Conservation (phyloP, 2,329 filamentous ascomycete genomes). For the Davidsoniella virescens region DNA sequence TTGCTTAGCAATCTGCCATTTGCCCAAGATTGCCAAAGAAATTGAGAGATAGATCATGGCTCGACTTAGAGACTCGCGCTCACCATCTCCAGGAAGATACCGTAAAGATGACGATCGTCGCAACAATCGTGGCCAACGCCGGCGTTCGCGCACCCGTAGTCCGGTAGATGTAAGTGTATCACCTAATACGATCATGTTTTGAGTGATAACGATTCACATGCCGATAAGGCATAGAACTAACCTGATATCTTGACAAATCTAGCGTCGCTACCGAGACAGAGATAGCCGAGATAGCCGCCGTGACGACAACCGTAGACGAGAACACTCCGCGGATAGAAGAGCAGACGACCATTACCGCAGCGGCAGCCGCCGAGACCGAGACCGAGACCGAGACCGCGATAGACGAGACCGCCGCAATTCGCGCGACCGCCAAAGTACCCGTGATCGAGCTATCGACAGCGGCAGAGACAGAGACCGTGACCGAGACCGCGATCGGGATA, state of each 20-base stretch:
- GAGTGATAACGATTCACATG: conserved; percentile 16
- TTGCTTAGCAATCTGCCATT: conserved; percentile 10
- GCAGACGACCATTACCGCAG: conserved; percentile 50
- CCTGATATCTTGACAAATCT: conserved; percentile 25
- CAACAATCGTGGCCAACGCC: conserved; percentile 31
- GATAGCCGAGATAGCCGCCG: conserved; percentile 31
- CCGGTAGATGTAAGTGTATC: conserved; percentile 38
- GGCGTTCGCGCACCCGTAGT: conserved; percentile 45
- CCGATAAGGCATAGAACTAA: too few relatives aligned
- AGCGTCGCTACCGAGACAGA: conserved; percentile 44
- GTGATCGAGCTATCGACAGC: conserved; percentile 41
- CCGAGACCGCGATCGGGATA: conserved; percentile 42
- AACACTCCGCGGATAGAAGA: conserved; percentile 51
- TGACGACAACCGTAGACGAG: conserved; percentile 47
- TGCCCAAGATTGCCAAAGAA: conserved; percentile 11
- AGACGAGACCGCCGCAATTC: conserved; percentile 16
- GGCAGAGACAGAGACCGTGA: conserved; percentile 37
- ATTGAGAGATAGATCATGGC: conserved; percentile 28
- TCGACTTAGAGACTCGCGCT: conserved; percentile 56
- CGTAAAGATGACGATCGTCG: conserved; percentile 42
- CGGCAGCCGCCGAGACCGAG: conserved; percentile 30
- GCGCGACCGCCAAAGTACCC: conserved; percentile 48
- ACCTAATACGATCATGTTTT: not conserved
- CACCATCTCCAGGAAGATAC: conserved; percentile 49
- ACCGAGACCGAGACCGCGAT: conserved; percentile 29